Base-by-base conservation (phyloP, 108 stramenopile genomes). In the Nitzschia sp. region DNA sequence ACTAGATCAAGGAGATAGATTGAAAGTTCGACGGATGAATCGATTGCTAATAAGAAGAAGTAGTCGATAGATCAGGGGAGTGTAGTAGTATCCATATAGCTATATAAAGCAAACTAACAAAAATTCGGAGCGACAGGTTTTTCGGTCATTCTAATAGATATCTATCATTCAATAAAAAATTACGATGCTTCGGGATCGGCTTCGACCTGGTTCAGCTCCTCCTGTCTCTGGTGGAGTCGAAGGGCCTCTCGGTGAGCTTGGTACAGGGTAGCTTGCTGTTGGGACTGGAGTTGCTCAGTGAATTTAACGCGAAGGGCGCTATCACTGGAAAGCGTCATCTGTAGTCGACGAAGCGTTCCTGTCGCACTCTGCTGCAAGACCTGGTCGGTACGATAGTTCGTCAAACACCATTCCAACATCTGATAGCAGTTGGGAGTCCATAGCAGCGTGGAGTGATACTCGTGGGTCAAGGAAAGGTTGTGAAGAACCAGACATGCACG, bases 401-500 rank as follows among this genome's bases (percentile, higher is more conserved):
- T 84, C 15, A 91, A 67, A 65, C 89, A 90, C 93, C 90, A 95
- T 53, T 95, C 89, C 32, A 92, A 64, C 87, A 91, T 88, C 60
- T 89, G 88, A 52, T 89, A 90, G 59, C 89, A 90, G 63, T 87
- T 88, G 1, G 90, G 89, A 45, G 88, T 90, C 87, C 81, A 85
- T 30, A 97, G 77, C 1, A 97, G 84, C 35, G 65, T 80, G 15
- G 62, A 38, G 73, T 94, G 90, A 64, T 96, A 93, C 23, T 75
- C 84, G 27, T 79, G 79, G 45, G 88, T 88, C 52, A 94, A 75
- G 31, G 91, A 90, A 27, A 97, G 74, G 53, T 97, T 97, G 82
- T 94, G 92, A 21, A 97, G 87, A 26, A 97, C 93, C 16, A 97
- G 85, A 69, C 93, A 96, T 5, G 91, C 96, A 61, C 94, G 83